Evolutionary conservation across 768 basidiomycete genomes (phyloP).

Genomic region (Pholiota molesta): DNA sequence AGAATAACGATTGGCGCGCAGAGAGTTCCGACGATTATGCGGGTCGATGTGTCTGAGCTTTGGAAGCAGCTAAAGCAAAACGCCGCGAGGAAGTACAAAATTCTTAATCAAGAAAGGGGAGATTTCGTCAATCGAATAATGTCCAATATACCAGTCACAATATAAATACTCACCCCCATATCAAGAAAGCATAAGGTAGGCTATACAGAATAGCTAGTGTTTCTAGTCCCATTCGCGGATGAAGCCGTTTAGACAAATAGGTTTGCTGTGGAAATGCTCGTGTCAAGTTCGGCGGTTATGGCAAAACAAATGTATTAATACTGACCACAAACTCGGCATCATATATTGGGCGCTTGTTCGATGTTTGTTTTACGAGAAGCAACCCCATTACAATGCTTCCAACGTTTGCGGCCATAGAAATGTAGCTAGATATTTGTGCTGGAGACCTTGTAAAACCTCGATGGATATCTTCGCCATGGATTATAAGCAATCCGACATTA

Average conservation of each 20-base stretch:
- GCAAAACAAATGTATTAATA: neutral
- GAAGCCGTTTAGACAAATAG: conserved; percentile 23
- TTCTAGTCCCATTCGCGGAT: conserved; percentile 31
- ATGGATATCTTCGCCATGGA: conserved; percentile 38
- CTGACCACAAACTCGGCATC: conserved; percentile 37
- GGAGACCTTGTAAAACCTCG: conserved; percentile 29
- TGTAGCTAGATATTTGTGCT: conserved; percentile 50
- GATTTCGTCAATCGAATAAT: neutral
- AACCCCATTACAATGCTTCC: conserved; percentile 49
- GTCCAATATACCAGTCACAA: neutral
- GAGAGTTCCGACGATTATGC: neutral
- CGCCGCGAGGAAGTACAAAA: neutral
- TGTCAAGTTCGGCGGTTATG: neutral
- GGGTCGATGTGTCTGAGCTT: neutral
- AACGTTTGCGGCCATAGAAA: conserved; percentile 47
- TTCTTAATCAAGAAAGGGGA: neutral
- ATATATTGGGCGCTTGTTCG: conserved; percentile 33
- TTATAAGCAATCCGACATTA: conserved; percentile 59
- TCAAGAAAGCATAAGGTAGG: conserved; percentile 30
- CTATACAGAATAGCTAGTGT: conserved; percentile 30
- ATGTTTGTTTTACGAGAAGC: conserved; percentile 43
- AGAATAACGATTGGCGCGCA: neutral
- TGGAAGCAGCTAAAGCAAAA: neutral
- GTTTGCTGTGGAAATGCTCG: conserved; percentile 21
- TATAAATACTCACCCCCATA: conserved; percentile 29